A percentile compares a stretch with the other conserved stretches of the same genome.
These are phyloP conservation scores for Haplosporangium sp. DNA, from an alignment of 371 early-diverging fungal species.

Conservation along the genomic window DNA sequence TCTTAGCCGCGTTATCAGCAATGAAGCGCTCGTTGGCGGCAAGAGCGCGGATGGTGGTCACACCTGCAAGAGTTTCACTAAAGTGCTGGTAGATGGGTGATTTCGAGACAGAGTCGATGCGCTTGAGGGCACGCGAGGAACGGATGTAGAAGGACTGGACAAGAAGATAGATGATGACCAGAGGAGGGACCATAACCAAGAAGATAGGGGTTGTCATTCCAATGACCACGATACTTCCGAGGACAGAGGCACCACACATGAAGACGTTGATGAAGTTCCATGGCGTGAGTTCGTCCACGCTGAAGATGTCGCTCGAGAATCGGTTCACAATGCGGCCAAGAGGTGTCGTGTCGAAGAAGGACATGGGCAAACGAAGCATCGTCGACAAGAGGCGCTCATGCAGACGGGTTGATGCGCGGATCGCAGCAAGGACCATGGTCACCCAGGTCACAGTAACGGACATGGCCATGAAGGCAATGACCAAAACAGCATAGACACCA, in stretches of 20 bases:
- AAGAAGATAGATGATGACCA: slow-evolving; percentile 21
- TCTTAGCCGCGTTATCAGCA: slow-evolving; percentile 32
- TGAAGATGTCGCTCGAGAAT: slow-evolving; percentile 62
- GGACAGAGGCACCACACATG: slow-evolving; percentile 24
- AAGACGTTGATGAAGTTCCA: slow-evolving; percentile 46
- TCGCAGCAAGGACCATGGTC: slow-evolving; percentile 45
- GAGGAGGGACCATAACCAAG: slow-evolving; percentile 44
- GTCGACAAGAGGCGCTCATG: slow-evolving; percentile 57
- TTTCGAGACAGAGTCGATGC: slow-evolving; percentile 62
- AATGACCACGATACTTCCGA: slow-evolving; percentile 28
- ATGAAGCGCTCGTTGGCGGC: slow-evolving; percentile 39
- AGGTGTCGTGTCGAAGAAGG: slow-evolving; percentile 80
- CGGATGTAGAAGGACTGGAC: slow-evolving; percentile 56
- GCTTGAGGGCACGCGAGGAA: slow-evolving; percentile 60
- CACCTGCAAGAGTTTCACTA: slow-evolving; percentile 61
- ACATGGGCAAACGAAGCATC: slow-evolving; percentile 72
- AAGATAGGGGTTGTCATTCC: slow-evolving; percentile 47
- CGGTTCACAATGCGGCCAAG: slow-evolving; percentile 82
- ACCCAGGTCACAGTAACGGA: slow-evolving; percentile 41
- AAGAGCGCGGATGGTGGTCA: slow-evolving; percentile 53
- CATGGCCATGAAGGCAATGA: slow-evolving; percentile 24
- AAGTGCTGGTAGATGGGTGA: slow-evolving; percentile 62
- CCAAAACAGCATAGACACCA: slow-evolving; percentile 43
- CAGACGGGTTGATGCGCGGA: slow-evolving; percentile 50
- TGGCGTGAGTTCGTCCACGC: slow-evolving; percentile 52